Percentiles rank a stretch among this genome's conserved stretches.
phyloP scores from a whole-genome alignment of 2,329 filamentous ascomycete genomes.

The Alternaria dauci region DNA sequence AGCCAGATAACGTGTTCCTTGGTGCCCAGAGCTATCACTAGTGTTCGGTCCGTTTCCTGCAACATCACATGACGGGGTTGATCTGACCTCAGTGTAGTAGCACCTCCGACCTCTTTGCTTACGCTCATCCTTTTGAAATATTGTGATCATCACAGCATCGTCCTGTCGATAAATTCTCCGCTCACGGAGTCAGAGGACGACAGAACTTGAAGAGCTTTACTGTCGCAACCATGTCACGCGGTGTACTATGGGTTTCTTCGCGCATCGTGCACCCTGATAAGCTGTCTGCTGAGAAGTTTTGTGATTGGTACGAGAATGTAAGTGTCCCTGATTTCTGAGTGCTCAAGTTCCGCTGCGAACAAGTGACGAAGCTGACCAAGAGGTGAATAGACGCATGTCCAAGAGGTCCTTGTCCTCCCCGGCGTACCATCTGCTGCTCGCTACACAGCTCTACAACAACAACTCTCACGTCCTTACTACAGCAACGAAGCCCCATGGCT shows the following conservation, averaged over 20 bases:
- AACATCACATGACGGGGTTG: constrained; percentile 1
- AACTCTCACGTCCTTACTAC: constrained; percentile 9
- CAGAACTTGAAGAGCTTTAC: background rate
- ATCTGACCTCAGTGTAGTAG: background rate
- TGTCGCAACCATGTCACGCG: constrained; percentile 27
- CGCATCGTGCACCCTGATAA: constrained; percentile 13
- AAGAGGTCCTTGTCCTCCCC: constrained; percentile 31
- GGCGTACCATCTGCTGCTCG: constrained; percentile 36
- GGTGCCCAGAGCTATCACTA: background rate
- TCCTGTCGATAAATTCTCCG: background rate
- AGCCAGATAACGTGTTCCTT: constrained; percentile 5
- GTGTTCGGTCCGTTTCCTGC: background rate
- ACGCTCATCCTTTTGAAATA: background rate
- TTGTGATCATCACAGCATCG: constrained; percentile 1
- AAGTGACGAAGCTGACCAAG: background rate
- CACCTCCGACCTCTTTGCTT: background rate
- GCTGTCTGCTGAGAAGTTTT: constrained; percentile 27
- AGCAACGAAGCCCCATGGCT: constrained; percentile 32
- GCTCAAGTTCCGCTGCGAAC: background rate
- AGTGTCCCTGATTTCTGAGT: background rate
- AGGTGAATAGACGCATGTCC: constrained; percentile 21
- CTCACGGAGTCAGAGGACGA: background rate
- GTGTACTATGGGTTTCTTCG: constrained; percentile 41
- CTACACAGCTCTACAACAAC: constrained; percentile 30
- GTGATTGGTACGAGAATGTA: constrained; percentile 42